Evolutionary conservation across 192 early-diverging fungal genomes (phyloP).

Genomic region (Coemansia sp.): DNA sequence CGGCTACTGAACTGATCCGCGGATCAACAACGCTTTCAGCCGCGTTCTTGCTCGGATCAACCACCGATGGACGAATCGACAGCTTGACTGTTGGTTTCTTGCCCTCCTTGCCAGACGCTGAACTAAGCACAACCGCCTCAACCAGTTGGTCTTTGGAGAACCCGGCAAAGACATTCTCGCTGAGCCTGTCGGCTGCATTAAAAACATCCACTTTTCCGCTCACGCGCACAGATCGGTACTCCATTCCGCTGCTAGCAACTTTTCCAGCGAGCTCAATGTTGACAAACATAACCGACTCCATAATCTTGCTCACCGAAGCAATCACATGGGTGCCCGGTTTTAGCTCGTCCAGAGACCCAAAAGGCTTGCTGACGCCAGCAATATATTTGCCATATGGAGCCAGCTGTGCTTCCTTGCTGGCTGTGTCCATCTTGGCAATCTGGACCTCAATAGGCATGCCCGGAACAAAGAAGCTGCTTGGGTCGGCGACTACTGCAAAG

Average conservation of each 20-base stretch:
- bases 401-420: slow-evolving; percentile 16
- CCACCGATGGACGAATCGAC: slow-evolving; percentile 62
- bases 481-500: slow-evolving; percentile 20
- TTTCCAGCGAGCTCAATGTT: slow-evolving; percentile 38
- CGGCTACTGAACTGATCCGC: slow-evolving; percentile 56
- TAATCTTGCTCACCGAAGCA: slow-evolving; percentile 59
- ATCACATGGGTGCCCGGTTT: slow-evolving; percentile 58
- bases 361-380: slow-evolving; percentile 46
- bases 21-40: slow-evolving; percentile 43
- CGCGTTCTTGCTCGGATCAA: slow-evolving; percentile 39
- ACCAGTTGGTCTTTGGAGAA: slow-evolving; percentile 31
- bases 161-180: slow-evolving; percentile 27
- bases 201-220: slow-evolving; percentile 64
- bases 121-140: slow-evolving; percentile 23
- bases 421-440: slow-evolving; percentile 23
- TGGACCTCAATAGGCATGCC: slow-evolving; percentile 49
- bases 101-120: slow-evolving; percentile 5
- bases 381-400: slow-evolving; percentile 57
- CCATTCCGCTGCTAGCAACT: slow-evolving; percentile 11
- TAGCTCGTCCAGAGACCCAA: slow-evolving; percentile 51
- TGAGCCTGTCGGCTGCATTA: slow-evolving; percentile 58
- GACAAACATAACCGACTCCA: slow-evolving; percentile 58
- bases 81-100: slow-evolving; percentile 60
- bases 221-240: slow-evolving; percentile 25
- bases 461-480: slow-evolving; percentile 25